phyloP scores from a whole-genome alignment of 345 rosid genomes.

The Eucalyptus polybractea region DNA sequence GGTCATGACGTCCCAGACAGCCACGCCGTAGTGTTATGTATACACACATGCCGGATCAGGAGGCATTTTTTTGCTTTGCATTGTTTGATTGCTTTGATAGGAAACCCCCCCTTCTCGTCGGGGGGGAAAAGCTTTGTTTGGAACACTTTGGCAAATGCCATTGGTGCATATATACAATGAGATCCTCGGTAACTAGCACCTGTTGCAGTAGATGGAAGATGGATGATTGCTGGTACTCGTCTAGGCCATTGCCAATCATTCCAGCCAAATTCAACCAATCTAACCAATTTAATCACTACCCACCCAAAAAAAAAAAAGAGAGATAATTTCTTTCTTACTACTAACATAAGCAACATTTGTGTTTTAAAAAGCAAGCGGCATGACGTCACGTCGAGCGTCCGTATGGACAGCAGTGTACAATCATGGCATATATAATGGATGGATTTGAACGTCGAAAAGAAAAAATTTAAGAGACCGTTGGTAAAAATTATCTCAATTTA shows the following conservation, averaged over 20 bases:
- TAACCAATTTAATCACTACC: not conserved
- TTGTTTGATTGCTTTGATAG: not conserved
- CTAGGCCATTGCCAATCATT: not conserved
- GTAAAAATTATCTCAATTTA: too few species aligned
- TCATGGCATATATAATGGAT: rapidly evolving
- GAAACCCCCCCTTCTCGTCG: not conserved
- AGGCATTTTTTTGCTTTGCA: not conserved
- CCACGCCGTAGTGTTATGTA: not conserved
- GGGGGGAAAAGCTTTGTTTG: not conserved
- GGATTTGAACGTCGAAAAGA: not conserved
- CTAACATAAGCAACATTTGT: not conserved
- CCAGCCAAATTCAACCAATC: not conserved
- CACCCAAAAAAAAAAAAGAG: not conserved
- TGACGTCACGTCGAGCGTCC: not conserved
- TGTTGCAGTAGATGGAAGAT: not conserved
- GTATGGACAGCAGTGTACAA: not conserved
- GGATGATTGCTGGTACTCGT: not conserved
- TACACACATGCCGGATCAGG: not conserved
- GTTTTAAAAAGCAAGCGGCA: not conserved
- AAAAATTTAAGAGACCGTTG: too few species aligned
- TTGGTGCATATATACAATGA: not conserved
- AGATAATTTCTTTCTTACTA: not conserved
- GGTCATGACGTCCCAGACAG: not conserved
- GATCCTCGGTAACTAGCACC: not conserved
- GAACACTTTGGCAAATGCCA: not conserved